A percentile compares a stretch with the other conserved stretches of the same genome.
These are phyloP conservation scores for Arthrinium puccinioides DNA, from an alignment of 2,329 filamentous ascomycete species.

Conservation along the genomic window DNA sequence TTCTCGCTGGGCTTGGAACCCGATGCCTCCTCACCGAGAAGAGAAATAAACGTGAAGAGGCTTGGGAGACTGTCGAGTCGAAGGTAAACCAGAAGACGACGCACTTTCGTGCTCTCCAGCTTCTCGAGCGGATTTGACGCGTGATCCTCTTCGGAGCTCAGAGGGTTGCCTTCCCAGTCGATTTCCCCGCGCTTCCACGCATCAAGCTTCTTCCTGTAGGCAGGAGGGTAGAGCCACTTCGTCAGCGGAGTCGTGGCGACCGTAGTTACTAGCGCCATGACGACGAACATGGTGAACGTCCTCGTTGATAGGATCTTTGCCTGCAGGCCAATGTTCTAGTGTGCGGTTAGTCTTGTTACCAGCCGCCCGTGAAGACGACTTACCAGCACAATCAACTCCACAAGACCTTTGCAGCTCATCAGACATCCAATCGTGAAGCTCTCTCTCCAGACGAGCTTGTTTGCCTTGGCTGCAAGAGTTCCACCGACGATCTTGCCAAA, in stretches of 20 bases:
- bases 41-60: slow-evolving; percentile 72
- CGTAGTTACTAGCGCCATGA: slow-evolving; percentile 75
- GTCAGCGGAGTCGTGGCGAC: slow-evolving; percentile 66
- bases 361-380: slow-evolving; percentile 21
- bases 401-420: slow-evolving; percentile 96
- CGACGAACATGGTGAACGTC: slow-evolving; percentile 75
- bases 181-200: slow-evolving; percentile 57
- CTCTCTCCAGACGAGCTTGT: slow-evolving; percentile 82
- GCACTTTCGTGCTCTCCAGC: slow-evolving; percentile 36
- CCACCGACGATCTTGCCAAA: slow-evolving; percentile 79
- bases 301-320: slow-evolving; percentile 62
- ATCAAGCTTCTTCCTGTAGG: slow-evolving; percentile 67
- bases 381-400: slow-evolving; percentile 90
- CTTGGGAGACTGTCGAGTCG: slow-evolving; percentile 79
- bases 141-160: slow-evolving; percentile 29
- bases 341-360: slow-evolving; percentile 9
- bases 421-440: slow-evolving; percentile 79
- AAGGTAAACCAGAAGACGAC: slow-evolving; percentile 70
- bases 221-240: slow-evolving; percentile 60
- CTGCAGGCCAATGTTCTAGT: slow-evolving; percentile 61
- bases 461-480: slow-evolving; percentile 66
- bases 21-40: slow-evolving; percentile 52
- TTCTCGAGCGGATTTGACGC: slow-evolving; percentile 22
- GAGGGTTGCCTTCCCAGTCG: slow-evolving; percentile 69
- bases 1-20: slow-evolving; percentile 9